Evolutionary conservation across 306 rosid species (phyloP).

Genomic region (Acacia acuminata): DNA sequence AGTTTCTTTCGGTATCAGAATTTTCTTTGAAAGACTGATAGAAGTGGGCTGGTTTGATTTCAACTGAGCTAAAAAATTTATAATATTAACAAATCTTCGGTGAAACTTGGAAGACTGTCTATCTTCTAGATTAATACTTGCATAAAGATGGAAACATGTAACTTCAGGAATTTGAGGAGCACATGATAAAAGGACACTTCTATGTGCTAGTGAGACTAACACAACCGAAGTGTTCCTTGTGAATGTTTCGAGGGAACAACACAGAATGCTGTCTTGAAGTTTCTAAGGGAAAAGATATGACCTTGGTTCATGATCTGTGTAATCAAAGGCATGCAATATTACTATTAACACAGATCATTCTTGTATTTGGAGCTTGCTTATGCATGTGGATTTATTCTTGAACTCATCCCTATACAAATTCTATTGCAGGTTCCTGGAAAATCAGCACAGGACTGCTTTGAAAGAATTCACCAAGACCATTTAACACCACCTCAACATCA

Average conservation of each 20-base stretch:
- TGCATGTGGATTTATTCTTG: background rate
- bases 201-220: background rate
- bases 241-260: background rate
- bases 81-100: background rate
- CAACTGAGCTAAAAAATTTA: background rate
- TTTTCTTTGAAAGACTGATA: background rate
- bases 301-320: background rate
- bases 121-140: background rate
- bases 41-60: conserved; percentile 7
- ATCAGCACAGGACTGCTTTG: conserved; percentile 90
- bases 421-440: conserved; percentile 80
- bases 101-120: background rate
- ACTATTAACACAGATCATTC: background rate
- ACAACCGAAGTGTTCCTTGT: background rate
- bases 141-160: background rate
- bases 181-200: background rate
- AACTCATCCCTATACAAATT: conserved; percentile 29
- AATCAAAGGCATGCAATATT: conserved; percentile 14
- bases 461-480: conserved; percentile 61
- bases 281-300: background rate
- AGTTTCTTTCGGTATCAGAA: background rate
- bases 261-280: background rate
- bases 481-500: conserved; percentile 66
- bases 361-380: background rate
- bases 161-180: background rate